Evolutionary conservation across 176 grass and related monocot genomes (phyloP), one percentile per base, ranked within the genome.

Genomic region (Lolium multiflorum): DNA sequence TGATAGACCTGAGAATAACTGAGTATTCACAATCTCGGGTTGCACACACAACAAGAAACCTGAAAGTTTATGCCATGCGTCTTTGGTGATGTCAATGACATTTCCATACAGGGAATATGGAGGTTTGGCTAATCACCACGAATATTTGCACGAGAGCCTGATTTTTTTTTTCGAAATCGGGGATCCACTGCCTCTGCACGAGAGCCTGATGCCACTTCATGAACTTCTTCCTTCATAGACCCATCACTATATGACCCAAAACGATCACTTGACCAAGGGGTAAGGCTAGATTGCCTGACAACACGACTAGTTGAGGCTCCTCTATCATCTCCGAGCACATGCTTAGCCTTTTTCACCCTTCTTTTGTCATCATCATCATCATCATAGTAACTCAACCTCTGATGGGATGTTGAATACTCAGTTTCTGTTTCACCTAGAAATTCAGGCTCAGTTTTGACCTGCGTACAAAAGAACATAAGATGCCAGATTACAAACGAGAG

Each of bases 51-150:
- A 96, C 24, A 98, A 82, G 74, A 98, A 96, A 25, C 85, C 81
- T 6, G 89, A 87, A 5, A 98, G 70, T 38, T 85, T 64, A 44
- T 14, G 12, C 90, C 97, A 98, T 24, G 97, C 91, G 6, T 51
- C 48, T 77, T 80, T 43, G 3, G 90, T 83, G 57, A 98, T 84
- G n/a, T 90, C 48, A 65, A 96, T 74, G 25, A 92, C 85, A 84
- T 91, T 96, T 83, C 90, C 92, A 77, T 92, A 96, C 1, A 98
- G 28, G 44, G 96, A 98, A 78, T 88, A 96, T 43, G 94, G 97
- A 16, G 88, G 85, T 15, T 77, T 89, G 57, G 86, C 74, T 18
- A 82, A 1, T 78, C 7, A 1, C 62, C 79, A 4, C 18, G 25
- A 39, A 87, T 0, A 65, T 82, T 90, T 64, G 55, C 49, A 69